Percentiles rank a stretch among this genome's conserved stretches.
Evolutionary conservation across 495 filamentous ascomycete species (phyloP).

Genomic region (Chaetomium fimeti): DNA sequence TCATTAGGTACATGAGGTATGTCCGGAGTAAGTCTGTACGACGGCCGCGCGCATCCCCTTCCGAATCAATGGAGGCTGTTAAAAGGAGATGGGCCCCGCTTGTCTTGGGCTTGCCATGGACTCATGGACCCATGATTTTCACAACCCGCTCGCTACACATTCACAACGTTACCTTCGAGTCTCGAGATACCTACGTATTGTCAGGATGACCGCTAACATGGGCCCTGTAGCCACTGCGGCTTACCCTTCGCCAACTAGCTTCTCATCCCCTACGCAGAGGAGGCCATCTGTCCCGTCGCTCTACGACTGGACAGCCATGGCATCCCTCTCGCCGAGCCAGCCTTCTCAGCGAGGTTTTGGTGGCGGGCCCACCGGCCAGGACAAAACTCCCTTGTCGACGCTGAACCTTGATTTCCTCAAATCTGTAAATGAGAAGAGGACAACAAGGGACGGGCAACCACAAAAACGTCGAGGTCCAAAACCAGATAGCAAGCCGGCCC

Average conservation of each 20-base stretch:
- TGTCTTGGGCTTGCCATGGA: too few relatives aligned
- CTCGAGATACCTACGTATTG: background rate
- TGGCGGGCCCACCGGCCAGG: conserved; percentile 32
- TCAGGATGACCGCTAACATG: conserved; percentile 33
- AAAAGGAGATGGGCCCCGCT: background rate
- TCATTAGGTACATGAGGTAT: conserved; percentile 29
- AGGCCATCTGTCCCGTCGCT: conserved; percentile 38
- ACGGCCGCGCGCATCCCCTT: background rate
- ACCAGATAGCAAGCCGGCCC: conserved; percentile 90
- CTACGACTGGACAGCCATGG: conserved; percentile 42
- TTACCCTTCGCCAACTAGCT: conserved; percentile 44
- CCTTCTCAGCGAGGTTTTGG: conserved; percentile 34
- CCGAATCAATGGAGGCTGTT: background rate
- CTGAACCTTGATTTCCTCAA: conserved; percentile 60
- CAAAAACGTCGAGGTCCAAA: conserved; percentile 92
- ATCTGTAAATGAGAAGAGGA: conserved; percentile 60
- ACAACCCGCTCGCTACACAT: background rate
- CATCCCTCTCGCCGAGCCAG: conserved; percentile 43
- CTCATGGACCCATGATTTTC: too few relatives aligned
- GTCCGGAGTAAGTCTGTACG: conserved; percentile 11
- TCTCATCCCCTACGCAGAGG: conserved; percentile 37
- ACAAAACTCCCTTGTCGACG: conserved; percentile 53
- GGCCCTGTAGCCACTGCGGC: conserved; percentile 33
- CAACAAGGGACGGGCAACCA: conserved; percentile 68
- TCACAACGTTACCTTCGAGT: background rate